Percentiles rank a stretch among this genome's conserved stretches.
phyloP scores from a whole-genome alignment of 176 grass and related monocot species.

The Lolium multiflorum region DNA sequence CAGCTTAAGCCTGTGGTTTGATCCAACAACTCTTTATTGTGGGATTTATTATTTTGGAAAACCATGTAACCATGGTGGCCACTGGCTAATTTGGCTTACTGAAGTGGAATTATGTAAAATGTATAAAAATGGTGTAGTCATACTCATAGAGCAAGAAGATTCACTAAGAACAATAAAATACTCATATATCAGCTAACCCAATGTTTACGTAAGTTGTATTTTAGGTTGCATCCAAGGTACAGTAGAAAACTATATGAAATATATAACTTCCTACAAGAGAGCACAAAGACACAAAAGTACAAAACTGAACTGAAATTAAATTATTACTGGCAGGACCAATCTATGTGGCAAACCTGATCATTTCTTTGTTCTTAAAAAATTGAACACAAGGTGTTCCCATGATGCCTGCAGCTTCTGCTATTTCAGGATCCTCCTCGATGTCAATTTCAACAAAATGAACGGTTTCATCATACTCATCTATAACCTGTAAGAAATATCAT shows the following conservation, averaged over 20 bases:
- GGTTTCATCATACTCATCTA: slow-evolving; percentile 74
- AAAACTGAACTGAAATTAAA: slow-evolving; percentile 8
- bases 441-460: slow-evolving; percentile 99
- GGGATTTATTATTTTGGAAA: background rate
- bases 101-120: background rate
- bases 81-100: slow-evolving; percentile 4
- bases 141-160: background rate
- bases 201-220: background rate
- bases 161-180: slow-evolving; percentile 13
- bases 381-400: slow-evolving; percentile 99
- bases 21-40: background rate
- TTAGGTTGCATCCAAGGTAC: background rate
- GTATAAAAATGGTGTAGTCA: background rate
- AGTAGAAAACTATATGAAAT: slow-evolving; percentile 13
- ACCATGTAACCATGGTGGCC: background rate
- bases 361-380: slow-evolving; percentile 99
- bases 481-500: slow-evolving; percentile 63
- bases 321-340: background rate
- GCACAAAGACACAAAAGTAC: slow-evolving; percentile 13
- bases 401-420: slow-evolving; percentile 98
- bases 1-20: background rate
- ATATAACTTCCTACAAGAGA: slow-evolving; percentile 30
- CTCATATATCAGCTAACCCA: background rate
- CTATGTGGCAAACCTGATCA: slow-evolving; percentile 75
- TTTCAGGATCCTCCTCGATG: slow-evolving; percentile 98